Base-by-base conservation (phyloP, 345 rosid species). In the Mangifera indica region DNA sequence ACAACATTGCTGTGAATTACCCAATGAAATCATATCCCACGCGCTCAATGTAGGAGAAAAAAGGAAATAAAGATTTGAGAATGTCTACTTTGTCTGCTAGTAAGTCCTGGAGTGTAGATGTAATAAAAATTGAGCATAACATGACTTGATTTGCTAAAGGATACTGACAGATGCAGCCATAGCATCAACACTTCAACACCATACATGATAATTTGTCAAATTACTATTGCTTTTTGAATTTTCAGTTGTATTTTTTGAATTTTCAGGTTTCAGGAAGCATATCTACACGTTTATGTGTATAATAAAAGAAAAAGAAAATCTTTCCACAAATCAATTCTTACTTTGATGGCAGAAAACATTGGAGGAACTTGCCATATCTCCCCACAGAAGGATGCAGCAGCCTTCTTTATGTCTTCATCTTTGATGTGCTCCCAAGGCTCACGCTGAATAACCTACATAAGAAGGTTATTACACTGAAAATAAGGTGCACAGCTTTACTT, bases 281-380 rank as follows among this genome's bases (percentile, higher is more conserved):
- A 17, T 5, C 12, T 17, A 64, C 5, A 63, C 8, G 17, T 42
- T 13, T 15, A n/a, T 61, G 60, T 13, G 18, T 62, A 18, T 57
- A 65, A 65, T 34, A 44, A 44, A 44, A 42, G 64, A 25, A 56
- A 53, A 37, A 37, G 8, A 37, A 53, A 40, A 79, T 22, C 53
- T 54, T n/a, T 25, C 20, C 13, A n/a, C 32, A 20, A 1, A 46
- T 26, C 21, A 59, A n/a, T 69, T 76, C 89, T 84, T 79, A 95
- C 99, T 81, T 95, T 95, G 72, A 95, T 89, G 24, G 99, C 99
- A 59, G 99, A 95, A 85, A 92, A 95, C 99, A 95, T 95, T 10
- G 98, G 99, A 46, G 99, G 99, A 80, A 95, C 99, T 89, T 95
- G 99, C 97, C 97, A 94, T 84, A 92, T 92, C 82, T 92, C 97